Conservation (phyloP, 106 monocot genomes). For the Xerophyta viscosa region DNA sequence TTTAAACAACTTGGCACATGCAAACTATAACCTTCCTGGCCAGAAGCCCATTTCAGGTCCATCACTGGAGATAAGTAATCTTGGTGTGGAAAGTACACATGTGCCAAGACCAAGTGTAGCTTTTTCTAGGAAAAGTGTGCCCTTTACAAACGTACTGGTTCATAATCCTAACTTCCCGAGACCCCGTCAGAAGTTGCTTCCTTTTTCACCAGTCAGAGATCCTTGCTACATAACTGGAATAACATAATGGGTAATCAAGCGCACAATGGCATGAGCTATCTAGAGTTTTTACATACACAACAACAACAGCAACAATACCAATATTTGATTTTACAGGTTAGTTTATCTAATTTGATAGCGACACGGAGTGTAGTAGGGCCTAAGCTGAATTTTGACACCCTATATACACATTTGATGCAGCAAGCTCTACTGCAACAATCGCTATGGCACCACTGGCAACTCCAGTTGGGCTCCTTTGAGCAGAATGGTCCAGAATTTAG, state of each 20-base stretch:
- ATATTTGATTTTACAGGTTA: not conserved
- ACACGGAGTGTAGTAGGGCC: not conserved
- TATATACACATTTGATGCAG: too few relatives aligned
- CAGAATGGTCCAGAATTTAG: not conserved
- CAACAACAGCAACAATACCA: slow-evolving; percentile 2
- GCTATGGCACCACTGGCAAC: too few relatives aligned
- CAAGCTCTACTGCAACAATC: too few relatives aligned
- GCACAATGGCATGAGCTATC: not conserved
- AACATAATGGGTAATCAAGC: not conserved
- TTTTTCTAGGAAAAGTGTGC: not conserved
- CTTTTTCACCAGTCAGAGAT: not conserved
- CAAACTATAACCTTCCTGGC: not conserved
- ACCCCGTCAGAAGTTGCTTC: not conserved
- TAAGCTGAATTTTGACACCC: too few relatives aligned
- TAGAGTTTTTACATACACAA: not conserved
- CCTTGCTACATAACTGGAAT: not conserved
- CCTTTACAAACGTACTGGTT: too few relatives aligned
- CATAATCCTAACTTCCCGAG: not conserved
- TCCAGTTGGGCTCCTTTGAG: not conserved
- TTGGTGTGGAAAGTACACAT: not conserved
- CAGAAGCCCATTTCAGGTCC: not conserved
- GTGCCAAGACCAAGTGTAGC: not conserved
- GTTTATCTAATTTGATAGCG: not conserved
- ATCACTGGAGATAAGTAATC: not conserved
- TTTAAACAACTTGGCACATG: not conserved